Percentiles rank a stretch among this genome's conserved stretches.
These are phyloP conservation scores for Cutaneotrichosporon sp. DNA, from an alignment of 1,284 basidiomycete species.

Conservation along the genomic window DNA sequence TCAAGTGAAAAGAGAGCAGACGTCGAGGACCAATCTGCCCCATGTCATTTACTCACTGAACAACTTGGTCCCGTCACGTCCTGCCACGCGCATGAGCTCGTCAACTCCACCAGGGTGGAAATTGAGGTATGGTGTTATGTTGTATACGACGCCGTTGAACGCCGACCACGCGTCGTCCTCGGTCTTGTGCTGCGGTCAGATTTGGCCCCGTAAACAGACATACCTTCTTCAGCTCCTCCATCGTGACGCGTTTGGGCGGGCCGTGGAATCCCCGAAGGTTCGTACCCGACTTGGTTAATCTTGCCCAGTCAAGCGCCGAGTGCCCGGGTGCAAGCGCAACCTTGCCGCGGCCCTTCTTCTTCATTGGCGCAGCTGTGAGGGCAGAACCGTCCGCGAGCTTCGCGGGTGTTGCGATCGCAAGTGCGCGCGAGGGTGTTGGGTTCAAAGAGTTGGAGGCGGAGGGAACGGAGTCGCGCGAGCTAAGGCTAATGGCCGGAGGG, in stretches of 20 bases:
- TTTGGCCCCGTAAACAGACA: constrained; percentile 47
- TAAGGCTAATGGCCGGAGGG: constrained; percentile 58
- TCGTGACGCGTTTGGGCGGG: constrained; percentile 70
- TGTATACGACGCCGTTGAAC: constrained; percentile 93
- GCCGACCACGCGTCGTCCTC: constrained; percentile 90
- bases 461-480: constrained; percentile 61
- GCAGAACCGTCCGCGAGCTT: constrained; percentile 7
- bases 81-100: constrained; percentile 93
- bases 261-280: constrained; percentile 66
- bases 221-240: constrained; percentile 79
- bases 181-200: constrained; percentile 42
- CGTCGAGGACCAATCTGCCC: not conserved
- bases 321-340: constrained; percentile 89
- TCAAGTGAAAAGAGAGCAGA: not conserved
- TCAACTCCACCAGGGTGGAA: constrained; percentile 94
- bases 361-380: constrained; percentile 14
- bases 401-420: not conserved
- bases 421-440: not conserved
- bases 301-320: constrained; percentile 92
- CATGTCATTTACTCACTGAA: constrained; percentile 65
- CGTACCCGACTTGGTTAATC: constrained; percentile 71
- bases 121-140: constrained; percentile 85
- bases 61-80: constrained; percentile 87
- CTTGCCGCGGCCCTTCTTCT: constrained; percentile 66
- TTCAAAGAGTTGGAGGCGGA: constrained; percentile 42